Evolutionary conservation across 148 eudicot species (phyloP), one percentile per base, ranked within the genome.

Genomic region (Rhododendron kiyosumense): DNA sequence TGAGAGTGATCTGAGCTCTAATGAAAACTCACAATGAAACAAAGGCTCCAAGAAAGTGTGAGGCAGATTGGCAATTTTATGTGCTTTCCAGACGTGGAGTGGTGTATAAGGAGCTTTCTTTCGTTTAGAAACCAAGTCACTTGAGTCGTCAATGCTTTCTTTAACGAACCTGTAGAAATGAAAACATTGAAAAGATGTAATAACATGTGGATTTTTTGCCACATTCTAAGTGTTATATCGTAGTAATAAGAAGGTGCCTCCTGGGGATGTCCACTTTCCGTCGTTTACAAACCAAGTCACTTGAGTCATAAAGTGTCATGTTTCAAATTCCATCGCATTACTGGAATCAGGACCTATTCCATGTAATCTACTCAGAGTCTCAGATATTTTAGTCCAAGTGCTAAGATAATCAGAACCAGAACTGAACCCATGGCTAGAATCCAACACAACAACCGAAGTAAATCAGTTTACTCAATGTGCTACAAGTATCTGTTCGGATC

Each of bases 21-120:
- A 45, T 36, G 89, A 88, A 86, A 79, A 86, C 94, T 93, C 86
- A 95, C 98, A 89, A 49, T 94, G 92, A 88, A 96, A 87, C 32
- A 89, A 82, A 49, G 99, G 98, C 87, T 92, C 93, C 83, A 84
- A 65, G 61, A 95, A 90, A 83, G 78, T 88, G 69, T 89, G 86
- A 57, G 92, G 84, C 75, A 93, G 89, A 81, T 59, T 73, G 32
- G 92, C 84, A 74, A 89, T 45, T 79, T 85, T 85, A 85, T 81
- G 83, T 87, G 89, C 81, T 85, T 90, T 93, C 96, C 95, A 92
- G 54, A 88, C 38, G 32, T 85, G 90, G 48, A 90, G 83, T 87
- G 78, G 71, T 30, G 94, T 88, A 84, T 87, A 85, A 85, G 95
- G 92, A 87, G 71, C 89, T 85, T 88, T 90, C 88, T 85, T 90